phyloP scores from a whole-genome alignment of 805 yeast species.

The Kodamaea fukazawae region DNA sequence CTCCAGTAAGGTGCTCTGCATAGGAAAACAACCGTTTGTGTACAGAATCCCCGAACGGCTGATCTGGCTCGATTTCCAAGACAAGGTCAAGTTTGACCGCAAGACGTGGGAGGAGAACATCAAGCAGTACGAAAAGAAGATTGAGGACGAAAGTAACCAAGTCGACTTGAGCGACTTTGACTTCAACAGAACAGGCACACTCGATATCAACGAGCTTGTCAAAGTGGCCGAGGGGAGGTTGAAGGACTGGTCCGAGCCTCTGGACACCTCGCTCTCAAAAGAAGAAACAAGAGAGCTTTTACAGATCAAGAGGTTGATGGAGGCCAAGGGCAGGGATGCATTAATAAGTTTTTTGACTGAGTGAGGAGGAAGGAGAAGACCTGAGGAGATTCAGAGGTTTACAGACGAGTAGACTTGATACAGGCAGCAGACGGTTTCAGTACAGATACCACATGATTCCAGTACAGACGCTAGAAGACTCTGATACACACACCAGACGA shows the following conservation, averaged over 20 bases:
- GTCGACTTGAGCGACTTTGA: background rate
- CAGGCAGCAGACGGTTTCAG: too few species aligned
- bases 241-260: background rate
- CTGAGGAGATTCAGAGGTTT: background rate
- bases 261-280: slow-evolving; percentile 2
- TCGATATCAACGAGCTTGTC: slow-evolving; percentile 50
- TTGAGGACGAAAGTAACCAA: background rate
- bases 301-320: slow-evolving; percentile 58
- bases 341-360: slow-evolving; percentile 54
- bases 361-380: background rate
- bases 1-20: slow-evolving; percentile 19
- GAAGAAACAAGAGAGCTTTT: slow-evolving; percentile 50
- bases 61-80: slow-evolving; percentile 65
- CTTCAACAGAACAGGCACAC: slow-evolving; percentile 13
- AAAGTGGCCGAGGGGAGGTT: slow-evolving; percentile 28
- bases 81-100: slow-evolving; percentile 27
- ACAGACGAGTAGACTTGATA: too few species aligned
- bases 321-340: slow-evolving; percentile 66
- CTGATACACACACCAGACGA: too few species aligned
- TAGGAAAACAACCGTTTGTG: slow-evolving; percentile 39
- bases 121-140: background rate
- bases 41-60: slow-evolving; percentile 68
- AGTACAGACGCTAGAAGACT: too few species aligned
- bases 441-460: too few species aligned
- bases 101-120: background rate